Base-by-base conservation (phyloP, 257 asterid genomes). In the Coffea eugenioides region DNA sequence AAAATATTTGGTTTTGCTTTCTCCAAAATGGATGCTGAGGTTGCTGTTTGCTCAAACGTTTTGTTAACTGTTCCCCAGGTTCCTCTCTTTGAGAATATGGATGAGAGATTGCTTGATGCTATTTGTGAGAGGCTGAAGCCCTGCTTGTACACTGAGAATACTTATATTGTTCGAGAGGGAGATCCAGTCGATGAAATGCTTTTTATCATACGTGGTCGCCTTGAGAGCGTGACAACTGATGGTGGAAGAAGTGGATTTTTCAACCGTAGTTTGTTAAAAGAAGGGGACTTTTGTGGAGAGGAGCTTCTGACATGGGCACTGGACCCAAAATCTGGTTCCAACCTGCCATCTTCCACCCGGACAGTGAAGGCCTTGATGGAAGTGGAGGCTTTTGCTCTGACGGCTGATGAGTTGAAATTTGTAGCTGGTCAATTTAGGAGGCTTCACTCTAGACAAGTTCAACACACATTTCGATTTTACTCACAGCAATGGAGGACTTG, bases 101-200 rank as follows among this genome's bases (percentile, higher is more conserved):
- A 96, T 52, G 99, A 96, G 88, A 88, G 97, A 80, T 80, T 96
- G 86, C 97, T 96, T 1, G 99, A 96, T 80, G 99, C 99, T 83
- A 96, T 96, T 69, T 96, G 99, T 75, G 98, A 96, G 88, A 84
- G 97, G 86, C 88, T 96, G 62, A 91, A 93, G 82, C 98, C 99
- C 51, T 91, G 95, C 77, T 78, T 96, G 45, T 93, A 85, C 91
- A 96, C 97, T 0, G 97, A 96, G 85, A 88, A 74, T 25, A 92
- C 97, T 6, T 94, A 94, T 85, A 89, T 96, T 25, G 98, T 96
- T 56, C 92, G 98, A n/a, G 99, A 96, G 88, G 99, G 99, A 27
- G 99, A 96, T 80, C 99, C 99, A 1, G 99, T 96, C 2, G 98
- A 92, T 36, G 97, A 96, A 88, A 96, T 96, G 99, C 93, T 93